A percentile compares a stretch with the other conserved stretches of the same genome.
phyloP scores from a whole-genome alignment of 148 eudicot species.

The Limonium bicolor region DNA sequence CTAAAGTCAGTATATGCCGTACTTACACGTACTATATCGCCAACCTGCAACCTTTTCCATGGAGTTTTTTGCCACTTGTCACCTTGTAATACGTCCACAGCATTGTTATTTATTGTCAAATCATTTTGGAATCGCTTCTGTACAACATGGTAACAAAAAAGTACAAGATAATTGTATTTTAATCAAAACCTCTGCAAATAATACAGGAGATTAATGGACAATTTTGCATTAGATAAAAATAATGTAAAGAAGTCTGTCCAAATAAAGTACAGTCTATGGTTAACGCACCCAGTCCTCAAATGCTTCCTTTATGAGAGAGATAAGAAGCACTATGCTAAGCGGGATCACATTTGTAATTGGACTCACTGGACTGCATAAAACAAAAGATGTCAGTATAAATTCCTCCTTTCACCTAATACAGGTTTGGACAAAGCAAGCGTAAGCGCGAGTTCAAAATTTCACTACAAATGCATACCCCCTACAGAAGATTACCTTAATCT shows the following conservation, averaged over 20 bases:
- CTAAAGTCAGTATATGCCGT: too few species aligned
- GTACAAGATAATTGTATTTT: not conserved
- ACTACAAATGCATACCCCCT: too few species aligned
- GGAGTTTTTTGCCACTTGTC: slow-evolving; percentile 50
- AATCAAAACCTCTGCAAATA: too few species aligned
- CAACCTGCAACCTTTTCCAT: slow-evolving; percentile 90
- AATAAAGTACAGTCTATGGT: too few species aligned
- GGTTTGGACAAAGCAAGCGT: too few species aligned
- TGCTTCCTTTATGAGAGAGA: slow-evolving; percentile 92
- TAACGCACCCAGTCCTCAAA: slow-evolving; percentile 97
- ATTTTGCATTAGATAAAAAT: not conserved
- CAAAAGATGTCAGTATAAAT: slow-evolving; percentile 9
- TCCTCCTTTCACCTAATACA: too few species aligned
- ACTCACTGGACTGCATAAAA: slow-evolving; percentile 84
- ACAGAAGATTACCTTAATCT: too few species aligned
- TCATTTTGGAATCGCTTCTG: slow-evolving; percentile 98
- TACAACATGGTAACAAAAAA: slow-evolving; percentile 10
- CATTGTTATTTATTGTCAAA: slow-evolving; percentile 61
- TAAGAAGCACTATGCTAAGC: slow-evolving; percentile 69
- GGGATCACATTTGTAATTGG: slow-evolving; percentile 94
- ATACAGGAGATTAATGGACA: too few species aligned
- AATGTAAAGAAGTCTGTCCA: not conserved
- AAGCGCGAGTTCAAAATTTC: too few species aligned
- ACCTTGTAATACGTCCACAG: slow-evolving; percentile 58
- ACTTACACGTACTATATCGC: slow-evolving; percentile 89